Conservation (phyloP, 176 grass and related monocot genomes). For the Areca catechu region DNA sequence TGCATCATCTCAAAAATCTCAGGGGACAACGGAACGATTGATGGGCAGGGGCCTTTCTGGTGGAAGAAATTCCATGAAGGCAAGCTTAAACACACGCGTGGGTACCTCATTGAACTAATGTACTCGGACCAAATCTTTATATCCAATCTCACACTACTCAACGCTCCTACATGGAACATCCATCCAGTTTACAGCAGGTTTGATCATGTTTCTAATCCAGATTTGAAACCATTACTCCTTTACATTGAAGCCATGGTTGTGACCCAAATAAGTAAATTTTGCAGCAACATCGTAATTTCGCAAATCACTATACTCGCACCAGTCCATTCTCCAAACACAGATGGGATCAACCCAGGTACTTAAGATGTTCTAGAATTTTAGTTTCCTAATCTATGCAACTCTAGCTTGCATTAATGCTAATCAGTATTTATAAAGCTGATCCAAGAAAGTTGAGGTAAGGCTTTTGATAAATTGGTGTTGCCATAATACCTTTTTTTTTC, state of each 20-base stretch:
- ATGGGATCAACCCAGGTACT: slow-evolving; percentile 84
- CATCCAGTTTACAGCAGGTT: slow-evolving; percentile 88
- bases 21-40: slow-evolving; percentile 81
- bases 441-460: no score
- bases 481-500: no score
- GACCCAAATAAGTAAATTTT: not conserved
- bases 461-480: no score
- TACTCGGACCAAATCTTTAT: slow-evolving; percentile 53
- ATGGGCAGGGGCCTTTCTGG: slow-evolving; percentile 73
- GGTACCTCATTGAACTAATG: slow-evolving; percentile 77
- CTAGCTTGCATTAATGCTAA: no score
- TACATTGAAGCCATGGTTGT: no score
- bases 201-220: no score
- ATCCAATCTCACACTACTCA: slow-evolving; percentile 69
- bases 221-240: no score
- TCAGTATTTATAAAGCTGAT: no score
- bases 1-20: not conserved
- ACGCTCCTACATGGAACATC: slow-evolving; percentile 87
- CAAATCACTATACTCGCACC: slow-evolving; percentile 78
- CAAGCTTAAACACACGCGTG: slow-evolving; percentile 75
- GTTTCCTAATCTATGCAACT: no score
- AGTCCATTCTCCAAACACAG: slow-evolving; percentile 66
- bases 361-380: no score
- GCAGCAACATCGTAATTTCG: slow-evolving; percentile 53
- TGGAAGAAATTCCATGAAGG: slow-evolving; percentile 76